Evolutionary conservation across 768 basidiomycete genomes (phyloP), one percentile per base, ranked within the genome.

Genomic region (Galerina marginata): DNA sequence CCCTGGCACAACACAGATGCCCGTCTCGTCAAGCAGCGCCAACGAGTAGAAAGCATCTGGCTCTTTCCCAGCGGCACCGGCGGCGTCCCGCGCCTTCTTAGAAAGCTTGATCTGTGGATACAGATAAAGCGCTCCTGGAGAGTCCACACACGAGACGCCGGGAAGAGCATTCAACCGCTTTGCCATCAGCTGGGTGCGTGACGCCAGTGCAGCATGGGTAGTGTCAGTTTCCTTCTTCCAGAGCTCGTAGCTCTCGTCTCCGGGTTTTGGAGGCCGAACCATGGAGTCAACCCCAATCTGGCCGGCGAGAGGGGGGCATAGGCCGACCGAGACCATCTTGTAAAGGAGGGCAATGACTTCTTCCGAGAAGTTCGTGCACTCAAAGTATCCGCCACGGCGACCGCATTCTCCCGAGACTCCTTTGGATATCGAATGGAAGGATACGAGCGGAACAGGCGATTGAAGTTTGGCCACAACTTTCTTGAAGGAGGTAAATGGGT

Each of bases 381-480:
- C 96, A 67, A 96, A 96, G 81, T 97, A 99, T 2, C 96, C 96
- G 37, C 96, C 96, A 49, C 97, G 85, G n/a, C 96, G 83, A 2
- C 97, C 96, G 73, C 97, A 99, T 77, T 99, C 96, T 60, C 96
- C 96, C 39, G 86, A 86, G 62, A 97, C 93, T 54, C 96, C 96
- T 75, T 99, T 99, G 58, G 93, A 96, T 72, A 96, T 96, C 55
- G 92, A 95, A 79, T 99, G 96, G 89, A 97, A 98, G 46, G 93
- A 95, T 55, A 99, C 80, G 72, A 99, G 87, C 45, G 93, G 87
- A 58, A 95, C 77, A 56, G 86, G 82, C n/a, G 90, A 91, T 54
- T 84, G 73, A 63, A 90, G 78, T 43, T 82, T 76, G 53, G 82
- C 78, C 2, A 97, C 86, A 53, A 93, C 82, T 75, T 94, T 91